phyloP scores from a whole-genome alignment of 2,329 filamentous ascomycete species.

The Xylaria sp. region DNA sequence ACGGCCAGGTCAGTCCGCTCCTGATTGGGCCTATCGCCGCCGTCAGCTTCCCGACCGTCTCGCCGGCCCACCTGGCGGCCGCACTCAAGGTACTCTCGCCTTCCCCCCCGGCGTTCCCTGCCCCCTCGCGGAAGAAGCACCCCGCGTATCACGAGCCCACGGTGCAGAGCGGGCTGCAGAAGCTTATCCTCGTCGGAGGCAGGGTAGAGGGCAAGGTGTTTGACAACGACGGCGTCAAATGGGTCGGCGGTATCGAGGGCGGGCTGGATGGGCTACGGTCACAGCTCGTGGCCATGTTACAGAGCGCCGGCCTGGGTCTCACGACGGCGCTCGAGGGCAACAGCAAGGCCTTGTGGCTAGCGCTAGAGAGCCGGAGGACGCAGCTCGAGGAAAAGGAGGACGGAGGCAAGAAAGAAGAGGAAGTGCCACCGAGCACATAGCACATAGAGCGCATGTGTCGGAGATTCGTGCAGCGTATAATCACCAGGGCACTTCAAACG shows the following conservation, averaged over 20 bases:
- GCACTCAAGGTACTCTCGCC: slow-evolving; percentile 80
- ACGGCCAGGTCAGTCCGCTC: slow-evolving; percentile 69
- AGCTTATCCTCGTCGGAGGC: slow-evolving; percentile 84
- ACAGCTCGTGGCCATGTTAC: slow-evolving; percentile 80
- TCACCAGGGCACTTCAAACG: no score
- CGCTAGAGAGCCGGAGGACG: slow-evolving; percentile 78
- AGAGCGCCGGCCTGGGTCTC: slow-evolving; percentile 76
- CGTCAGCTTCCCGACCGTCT: slow-evolving; percentile 79
- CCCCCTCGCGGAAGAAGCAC: slow-evolving; percentile 73
- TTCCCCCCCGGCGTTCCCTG: slow-evolving; percentile 70
- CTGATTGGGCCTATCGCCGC: slow-evolving; percentile 81
- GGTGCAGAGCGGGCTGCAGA: slow-evolving; percentile 82
- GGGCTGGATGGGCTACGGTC: slow-evolving; percentile 79
- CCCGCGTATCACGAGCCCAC: slow-evolving; percentile 79
- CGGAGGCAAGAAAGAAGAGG: slow-evolving; percentile 35
- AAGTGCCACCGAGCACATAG: slow-evolving; percentile 27
- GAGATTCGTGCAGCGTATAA: no score
- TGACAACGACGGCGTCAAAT: slow-evolving; percentile 69
- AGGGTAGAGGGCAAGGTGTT: slow-evolving; percentile 85
- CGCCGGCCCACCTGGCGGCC: slow-evolving; percentile 80
- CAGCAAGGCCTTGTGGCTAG: slow-evolving; percentile 81
- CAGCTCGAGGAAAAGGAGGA: slow-evolving; percentile 76
- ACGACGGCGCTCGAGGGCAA: slow-evolving; percentile 79
- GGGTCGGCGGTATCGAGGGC: slow-evolving; percentile 75
- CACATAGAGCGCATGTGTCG: no score